A percentile compares a stretch with the other conserved stretches of the same genome.
phyloP scores from a whole-genome alignment of 2,329 filamentous ascomycete genomes.

The Diaporthe longicolla region DNA sequence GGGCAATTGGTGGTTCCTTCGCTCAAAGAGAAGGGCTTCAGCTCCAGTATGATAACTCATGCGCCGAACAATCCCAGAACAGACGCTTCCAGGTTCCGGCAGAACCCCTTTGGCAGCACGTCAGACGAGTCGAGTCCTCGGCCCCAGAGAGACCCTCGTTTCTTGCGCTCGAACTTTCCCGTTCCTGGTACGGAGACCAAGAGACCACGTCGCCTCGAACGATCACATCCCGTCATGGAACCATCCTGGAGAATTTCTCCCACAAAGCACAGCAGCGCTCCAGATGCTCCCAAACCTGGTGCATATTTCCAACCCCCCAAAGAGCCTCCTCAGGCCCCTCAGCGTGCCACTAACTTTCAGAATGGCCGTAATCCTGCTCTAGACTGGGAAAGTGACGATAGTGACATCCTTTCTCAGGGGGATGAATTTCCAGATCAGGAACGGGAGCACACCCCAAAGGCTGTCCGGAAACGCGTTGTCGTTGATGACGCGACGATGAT shows the following conservation, averaged over 20 bases:
- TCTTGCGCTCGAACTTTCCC: conserved; percentile 51
- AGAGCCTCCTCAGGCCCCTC: conserved; percentile 47
- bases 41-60: conserved; percentile 42
- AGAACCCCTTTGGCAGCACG: conserved; percentile 40
- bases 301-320: conserved; percentile 34
- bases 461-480: conserved; percentile 41
- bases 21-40: conserved; percentile 27
- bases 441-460: conserved; percentile 47
- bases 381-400: conserved; percentile 48
- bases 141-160: conserved; percentile 27
- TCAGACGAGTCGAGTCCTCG: conserved; percentile 37
- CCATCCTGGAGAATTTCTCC: conserved; percentile 43
- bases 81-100: conserved; percentile 32
- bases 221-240: conserved; percentile 35
- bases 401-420: conserved; percentile 47
- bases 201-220: conserved; percentile 44
- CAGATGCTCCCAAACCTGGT: conserved; percentile 35
- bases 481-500: conserved; percentile 39
- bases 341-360: conserved; percentile 49
- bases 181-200: conserved; percentile 54
- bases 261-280: conserved; percentile 46
- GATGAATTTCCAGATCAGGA: conserved; percentile 48
- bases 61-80: conserved; percentile 28
- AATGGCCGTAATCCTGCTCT: conserved; percentile 45
- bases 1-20: conserved; percentile 24